A percentile compares a stretch with the other conserved stretches of the same genome.
These are phyloP conservation scores for Solanum okadae DNA, from an alignment of 257 asterid species.

Conservation along the genomic window DNA sequence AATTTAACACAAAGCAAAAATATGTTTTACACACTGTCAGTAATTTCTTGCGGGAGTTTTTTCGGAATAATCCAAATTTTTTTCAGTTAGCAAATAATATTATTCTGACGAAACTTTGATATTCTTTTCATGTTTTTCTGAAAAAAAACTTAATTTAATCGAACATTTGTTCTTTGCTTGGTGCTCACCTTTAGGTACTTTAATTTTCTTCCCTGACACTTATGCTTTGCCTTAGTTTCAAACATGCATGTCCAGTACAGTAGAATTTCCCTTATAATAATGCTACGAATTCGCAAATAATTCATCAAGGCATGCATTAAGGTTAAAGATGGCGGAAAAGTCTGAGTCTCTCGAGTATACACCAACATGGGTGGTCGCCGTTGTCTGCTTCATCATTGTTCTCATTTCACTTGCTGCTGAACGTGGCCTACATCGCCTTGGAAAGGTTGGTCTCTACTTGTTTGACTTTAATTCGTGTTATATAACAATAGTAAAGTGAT, in stretches of 20 bases:
- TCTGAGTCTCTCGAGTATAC: conserved; percentile 50
- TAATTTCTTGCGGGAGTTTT: background rate
- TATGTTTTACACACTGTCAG: background rate
- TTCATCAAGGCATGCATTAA: background rate
- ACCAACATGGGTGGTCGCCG: conserved; percentile 76
- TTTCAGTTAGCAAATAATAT: background rate
- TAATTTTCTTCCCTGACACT: conserved; percentile 10
- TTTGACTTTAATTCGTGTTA: background rate
- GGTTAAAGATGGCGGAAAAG: conserved; percentile 22
- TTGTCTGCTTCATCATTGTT: conserved; percentile 66
- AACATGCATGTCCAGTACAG: background rate
- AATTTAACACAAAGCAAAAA: background rate
- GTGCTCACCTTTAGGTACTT: background rate
- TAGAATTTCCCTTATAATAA: background rate
- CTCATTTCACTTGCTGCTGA: conserved; percentile 56
- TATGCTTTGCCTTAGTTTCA: conserved; percentile 41
- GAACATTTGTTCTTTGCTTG: conserved; percentile 47
- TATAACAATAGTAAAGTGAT: background rate
- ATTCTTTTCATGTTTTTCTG: background rate
- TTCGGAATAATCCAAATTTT: background rate
- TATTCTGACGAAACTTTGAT: background rate
- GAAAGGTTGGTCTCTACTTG: conserved; percentile 29
- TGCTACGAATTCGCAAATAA: background rate
- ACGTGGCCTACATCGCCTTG: conserved; percentile 67
- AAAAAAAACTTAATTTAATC: no score